A percentile compares a stretch with the other conserved stretches of the same genome.
Conservation (phyloP, 345 rosid species). For the Boechera divaricarpa region DNA sequence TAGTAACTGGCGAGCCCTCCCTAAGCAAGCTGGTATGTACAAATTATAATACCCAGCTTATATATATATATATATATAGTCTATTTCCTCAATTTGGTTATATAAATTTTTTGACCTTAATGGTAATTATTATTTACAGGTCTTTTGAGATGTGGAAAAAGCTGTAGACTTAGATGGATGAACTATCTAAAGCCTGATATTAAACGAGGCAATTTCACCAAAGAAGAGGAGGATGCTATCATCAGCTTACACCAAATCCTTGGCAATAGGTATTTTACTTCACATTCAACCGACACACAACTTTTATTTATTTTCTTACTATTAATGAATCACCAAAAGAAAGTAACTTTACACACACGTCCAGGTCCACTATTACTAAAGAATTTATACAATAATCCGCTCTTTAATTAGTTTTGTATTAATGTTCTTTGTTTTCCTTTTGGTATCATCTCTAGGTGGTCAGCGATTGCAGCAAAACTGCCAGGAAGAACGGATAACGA, state of each 20-base stretch:
- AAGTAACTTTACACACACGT: constrained; percentile 9
- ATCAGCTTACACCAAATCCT: constrained; percentile 67
- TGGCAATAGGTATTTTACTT: constrained; percentile 59
- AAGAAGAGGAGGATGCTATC: constrained; percentile 79
- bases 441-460: constrained; percentile 61
- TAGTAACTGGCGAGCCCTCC: constrained; percentile 74
- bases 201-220: constrained; percentile 80
- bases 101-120: neutral
- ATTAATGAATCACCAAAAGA: neutral
- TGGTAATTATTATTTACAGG: constrained; percentile 48
- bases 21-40: constrained; percentile 77
- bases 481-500: constrained; percentile 96
- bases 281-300: neutral
- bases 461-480: constrained; percentile 76
- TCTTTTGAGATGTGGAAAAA: constrained; percentile 76
- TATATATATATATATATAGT: neutral
- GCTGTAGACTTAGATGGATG: constrained; percentile 81
- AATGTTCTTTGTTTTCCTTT: neutral
- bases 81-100: neutral
- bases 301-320: neutral
- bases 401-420: constrained; percentile 13
- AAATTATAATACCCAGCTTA: neutral
- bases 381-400: neutral
- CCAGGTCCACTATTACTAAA: constrained; percentile 32
- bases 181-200: constrained; percentile 81